Base-by-base conservation (phyloP, 495 filamentous ascomycete species). In the Hypoxylon fragiforme region DNA sequence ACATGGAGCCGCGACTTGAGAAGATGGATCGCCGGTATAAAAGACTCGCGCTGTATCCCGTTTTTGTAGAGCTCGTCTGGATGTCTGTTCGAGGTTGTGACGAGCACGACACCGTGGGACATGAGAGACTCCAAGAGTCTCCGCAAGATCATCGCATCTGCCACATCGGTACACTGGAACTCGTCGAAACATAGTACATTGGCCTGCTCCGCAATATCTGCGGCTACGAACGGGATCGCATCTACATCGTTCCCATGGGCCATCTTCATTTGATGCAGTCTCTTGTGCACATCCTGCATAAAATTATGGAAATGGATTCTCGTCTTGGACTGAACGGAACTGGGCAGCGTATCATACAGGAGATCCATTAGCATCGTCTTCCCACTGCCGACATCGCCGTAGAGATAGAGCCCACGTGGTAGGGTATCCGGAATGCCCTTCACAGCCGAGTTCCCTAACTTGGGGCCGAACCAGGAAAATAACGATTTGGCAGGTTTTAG, bases 281-380 rank as follows among this genome's bases (percentile, higher is more conserved):
- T 81, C 68, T 87, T 90, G 80, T 98, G 94, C 52, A 97, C 90
- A 72, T 95, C 89, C 72, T 98, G 94, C 92, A 98, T 98, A 78
- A 97, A 98, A 70, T 95, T 95, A 75, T 97, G 91, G 73, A 98
- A 98, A 75, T 98, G 94, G 59, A 97, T 96, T 12, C 94, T 81
- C n/a, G 87, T 95, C 77, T 95, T 97, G 32, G 83, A 81, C 49
- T 73, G 80, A 55, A 98, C 90, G 61, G 88, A 85, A 11, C 75
- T 63, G 3, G 94, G 94, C 43, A 99, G 73, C 1, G 92, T 96
- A 46, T 97, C 91, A 73, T 91, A 97, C 72, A 99, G 97, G 63
- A 99, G 77, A 65, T 99, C 95, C 94, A 99, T 97, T 57, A 99
- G 76, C 95, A 99, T 99, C 1, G 95, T 97, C 79, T 99, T 99